Evolutionary conservation across 106 monocot species (phyloP).

Genomic region (Allium fistulosum): DNA sequence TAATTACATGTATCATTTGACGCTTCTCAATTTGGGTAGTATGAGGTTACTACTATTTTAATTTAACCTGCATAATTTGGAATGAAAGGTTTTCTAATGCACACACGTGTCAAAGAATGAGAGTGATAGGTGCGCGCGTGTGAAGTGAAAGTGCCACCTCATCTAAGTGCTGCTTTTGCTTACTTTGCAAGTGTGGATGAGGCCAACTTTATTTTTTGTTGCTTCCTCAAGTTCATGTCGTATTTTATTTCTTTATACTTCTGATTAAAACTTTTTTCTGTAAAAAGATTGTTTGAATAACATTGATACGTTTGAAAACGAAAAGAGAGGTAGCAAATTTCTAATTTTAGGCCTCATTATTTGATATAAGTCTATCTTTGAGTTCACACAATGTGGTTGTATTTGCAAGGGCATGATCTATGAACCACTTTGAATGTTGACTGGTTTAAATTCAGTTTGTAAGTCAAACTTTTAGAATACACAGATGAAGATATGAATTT

Average conservation of each 20-base stretch:
- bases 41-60: not conserved
- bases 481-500: too few relatives aligned
- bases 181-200: slow-evolving; percentile 4
- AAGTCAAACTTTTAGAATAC: too few relatives aligned
- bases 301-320: not conserved
- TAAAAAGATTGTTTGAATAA: not conserved
- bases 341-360: not conserved
- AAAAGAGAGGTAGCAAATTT: not conserved
- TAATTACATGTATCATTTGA: not conserved
- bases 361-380: not conserved
- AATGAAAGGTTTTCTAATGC: not conserved
- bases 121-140: slow-evolving; percentile 1
- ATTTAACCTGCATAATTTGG: not conserved
- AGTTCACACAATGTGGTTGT: not conserved
- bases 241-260: not conserved
- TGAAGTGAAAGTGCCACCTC: not conserved
- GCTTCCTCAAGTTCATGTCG: not conserved
- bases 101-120: not conserved
- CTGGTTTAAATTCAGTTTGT: too few relatives aligned
- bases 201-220: not conserved
- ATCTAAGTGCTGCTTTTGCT: slow-evolving; percentile 2
- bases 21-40: not conserved
- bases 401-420: too few relatives aligned
- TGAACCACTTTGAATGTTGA: too few relatives aligned
- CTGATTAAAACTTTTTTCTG: not conserved